Conservation (phyloP, 202 grass and related monocot species). For the Digitaria exilis region DNA sequence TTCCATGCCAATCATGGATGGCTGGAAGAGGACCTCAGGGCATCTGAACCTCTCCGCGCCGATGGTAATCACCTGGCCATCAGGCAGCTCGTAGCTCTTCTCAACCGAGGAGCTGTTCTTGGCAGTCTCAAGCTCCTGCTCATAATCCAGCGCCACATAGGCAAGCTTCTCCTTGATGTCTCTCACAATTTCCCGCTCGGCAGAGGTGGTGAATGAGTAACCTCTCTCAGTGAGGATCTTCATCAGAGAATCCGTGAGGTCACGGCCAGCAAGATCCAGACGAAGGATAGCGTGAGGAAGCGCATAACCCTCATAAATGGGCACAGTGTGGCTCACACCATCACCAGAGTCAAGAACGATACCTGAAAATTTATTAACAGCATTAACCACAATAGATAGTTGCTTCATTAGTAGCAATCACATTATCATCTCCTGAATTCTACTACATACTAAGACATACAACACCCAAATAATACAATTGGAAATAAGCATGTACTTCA, state of each 20-base stretch:
- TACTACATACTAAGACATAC: background rate
- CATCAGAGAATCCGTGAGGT: slow-evolving; percentile 50
- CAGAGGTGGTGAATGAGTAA: slow-evolving; percentile 55
- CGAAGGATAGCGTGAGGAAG: slow-evolving; percentile 47
- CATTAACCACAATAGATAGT: background rate
- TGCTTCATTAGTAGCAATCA: background rate
- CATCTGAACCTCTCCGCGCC: slow-evolving; percentile 58
- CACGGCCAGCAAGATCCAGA: slow-evolving; percentile 47
- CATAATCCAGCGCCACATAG: slow-evolving; percentile 46
- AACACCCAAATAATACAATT: background rate
- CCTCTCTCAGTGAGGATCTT: slow-evolving; percentile 64
- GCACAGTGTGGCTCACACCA: slow-evolving; percentile 52
- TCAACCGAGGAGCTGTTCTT: slow-evolving; percentile 56
- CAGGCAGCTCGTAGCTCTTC: slow-evolving; percentile 58
- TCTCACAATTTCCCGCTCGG: slow-evolving; percentile 52
- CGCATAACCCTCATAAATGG: slow-evolving; percentile 47
- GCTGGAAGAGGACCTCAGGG: slow-evolving; percentile 62
- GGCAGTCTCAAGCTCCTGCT: slow-evolving; percentile 50
- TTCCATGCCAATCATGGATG: slow-evolving; percentile 62
- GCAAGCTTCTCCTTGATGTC: slow-evolving; percentile 59
- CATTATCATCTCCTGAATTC: background rate
- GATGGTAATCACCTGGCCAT: slow-evolving; percentile 58
- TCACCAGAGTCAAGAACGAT: slow-evolving; percentile 57
- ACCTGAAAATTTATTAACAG: slow-evolving; percentile 23
- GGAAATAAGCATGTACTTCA: background rate